Base-by-base conservation (phyloP, 805 yeast species). In the Wickerhamomyces canadensis region DNA sequence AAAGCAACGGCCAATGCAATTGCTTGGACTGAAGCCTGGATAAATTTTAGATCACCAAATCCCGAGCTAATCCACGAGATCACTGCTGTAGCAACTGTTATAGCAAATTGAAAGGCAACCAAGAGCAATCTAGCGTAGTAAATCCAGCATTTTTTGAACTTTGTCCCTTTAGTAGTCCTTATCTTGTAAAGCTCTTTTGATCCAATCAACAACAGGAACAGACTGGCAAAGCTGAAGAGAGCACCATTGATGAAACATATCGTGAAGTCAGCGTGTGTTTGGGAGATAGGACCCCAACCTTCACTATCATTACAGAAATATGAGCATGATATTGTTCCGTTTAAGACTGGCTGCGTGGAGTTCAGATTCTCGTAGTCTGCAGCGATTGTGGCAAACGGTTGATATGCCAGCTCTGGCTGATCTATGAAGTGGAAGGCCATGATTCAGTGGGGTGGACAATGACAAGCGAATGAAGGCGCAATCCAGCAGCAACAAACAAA, bases 241-340 rank as follows among this genome's bases (percentile, higher is more conserved):
- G 63, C 59, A 19, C 82, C 83, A 46, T 75, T 76, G 14, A 72
- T 62, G 49, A 79, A 74, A 44, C 84, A 78, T 6, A 76, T 75
- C 1, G 84, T 71, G 35, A 79, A 64, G 47, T 79, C 86, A 27
- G 71, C 71, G 52, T 72, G 67, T 15, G 37, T 50, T 1, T 41
- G 30, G 5, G 72, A 65, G 5, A 69, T 48, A 9, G 72, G 72
- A 12, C 69, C 72, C 55, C 68, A 60, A 3, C 70, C 70, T 41
- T 65, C 72, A 6, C 35, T 29, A 22, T 62, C 57, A 16, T 50
- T 47, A 36, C 61, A 57, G 11, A 41, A 36, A 19, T 42, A 34
- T 5, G 3, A 4, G 19, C 32, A 29, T 4, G 14, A 5, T 5
- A 5, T 17, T 5, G 32, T 27, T 16, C 13, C 31, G 16, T 27